Evolutionary conservation across 1,139 yeast genomes (phyloP).

Genomic region (Candida gigantensis): DNA sequence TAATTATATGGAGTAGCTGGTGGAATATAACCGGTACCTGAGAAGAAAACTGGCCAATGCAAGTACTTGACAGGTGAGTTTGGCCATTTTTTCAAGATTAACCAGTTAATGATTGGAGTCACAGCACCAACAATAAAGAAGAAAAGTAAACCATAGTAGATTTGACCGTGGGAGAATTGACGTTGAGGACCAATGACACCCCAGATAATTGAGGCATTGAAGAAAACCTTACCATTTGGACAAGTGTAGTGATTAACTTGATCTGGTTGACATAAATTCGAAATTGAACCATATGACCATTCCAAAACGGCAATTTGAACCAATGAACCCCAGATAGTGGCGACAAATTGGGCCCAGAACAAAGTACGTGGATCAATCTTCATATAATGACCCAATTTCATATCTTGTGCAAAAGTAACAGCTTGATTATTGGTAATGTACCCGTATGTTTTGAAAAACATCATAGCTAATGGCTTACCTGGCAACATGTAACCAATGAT

Average conservation of each 20-base stretch:
- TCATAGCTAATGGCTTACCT: constrained; percentile 50
- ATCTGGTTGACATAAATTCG: constrained; percentile 46
- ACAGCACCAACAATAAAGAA: constrained; percentile 44
- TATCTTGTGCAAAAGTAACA: constrained; percentile 52
- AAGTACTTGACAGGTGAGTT: constrained; percentile 43
- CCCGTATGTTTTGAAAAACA: constrained; percentile 49
- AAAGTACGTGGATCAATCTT: constrained; percentile 48
- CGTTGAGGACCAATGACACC: constrained; percentile 48
- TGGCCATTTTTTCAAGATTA: constrained; percentile 43
- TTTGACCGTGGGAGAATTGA: constrained; percentile 40
- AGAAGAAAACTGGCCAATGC: constrained; percentile 50
- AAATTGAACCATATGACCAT: constrained; percentile 46
- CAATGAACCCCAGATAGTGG: constrained; percentile 47
- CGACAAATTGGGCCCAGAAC: constrained; percentile 48
- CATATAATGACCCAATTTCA: constrained; percentile 58
- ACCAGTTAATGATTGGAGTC: constrained; percentile 34
- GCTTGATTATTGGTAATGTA: constrained; percentile 58
- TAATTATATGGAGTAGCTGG: constrained; percentile 50
- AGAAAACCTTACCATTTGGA: constrained; percentile 46
- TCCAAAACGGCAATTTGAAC: constrained; percentile 48
- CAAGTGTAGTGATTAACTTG: constrained; percentile 46
- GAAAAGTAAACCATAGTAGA: constrained; percentile 40
- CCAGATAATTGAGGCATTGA: constrained; percentile 50
- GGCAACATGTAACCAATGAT: constrained; percentile 50
- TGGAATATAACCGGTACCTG: constrained; percentile 50